A percentile compares a stretch with the other conserved stretches of the same genome.
Evolutionary conservation across 768 basidiomycete species (phyloP).

Genomic region (Mrakia gelida): DNA sequence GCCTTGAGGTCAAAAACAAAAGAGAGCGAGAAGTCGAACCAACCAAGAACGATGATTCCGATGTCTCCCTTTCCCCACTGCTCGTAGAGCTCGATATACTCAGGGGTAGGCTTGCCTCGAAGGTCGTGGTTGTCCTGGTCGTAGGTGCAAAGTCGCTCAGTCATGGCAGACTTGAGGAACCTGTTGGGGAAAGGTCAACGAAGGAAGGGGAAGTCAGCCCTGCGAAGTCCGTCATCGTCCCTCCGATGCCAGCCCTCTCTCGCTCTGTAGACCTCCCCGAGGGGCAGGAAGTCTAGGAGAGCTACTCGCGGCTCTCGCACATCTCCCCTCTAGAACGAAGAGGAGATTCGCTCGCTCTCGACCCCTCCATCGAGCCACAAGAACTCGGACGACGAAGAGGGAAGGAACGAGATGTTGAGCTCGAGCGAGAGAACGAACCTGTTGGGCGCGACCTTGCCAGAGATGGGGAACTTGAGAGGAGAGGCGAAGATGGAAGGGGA

Average conservation of each 20-base stretch:
- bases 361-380: slow-evolving; percentile 33
- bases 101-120: slow-evolving; percentile 39
- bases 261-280: too few species aligned
- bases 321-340: too few species aligned
- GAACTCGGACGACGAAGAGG: neutral
- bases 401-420: neutral
- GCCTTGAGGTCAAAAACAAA: neutral
- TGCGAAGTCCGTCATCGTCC: too few species aligned
- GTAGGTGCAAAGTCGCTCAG: slow-evolving; percentile 43
- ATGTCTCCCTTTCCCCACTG: slow-evolving; percentile 43
- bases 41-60: slow-evolving; percentile 38
- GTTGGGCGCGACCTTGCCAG: slow-evolving; percentile 38
- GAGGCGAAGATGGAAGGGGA: slow-evolving; percentile 21
- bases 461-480: slow-evolving; percentile 38
- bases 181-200: neutral
- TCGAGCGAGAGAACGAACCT: slow-evolving; percentile 22
- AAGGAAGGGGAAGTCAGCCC: neutral
- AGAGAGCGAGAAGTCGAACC: neutral
- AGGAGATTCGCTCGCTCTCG: too few species aligned
- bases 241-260: too few species aligned
- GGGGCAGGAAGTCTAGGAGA: too few species aligned
- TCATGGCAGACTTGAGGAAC: slow-evolving; percentile 39
- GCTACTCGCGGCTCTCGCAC: too few species aligned
- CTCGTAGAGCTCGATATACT: slow-evolving; percentile 40
- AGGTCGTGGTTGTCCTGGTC: slow-evolving; percentile 35